Evolutionary conservation across 1,284 basidiomycete species (phyloP).

Genomic region (Testicularia cyperi): DNA sequence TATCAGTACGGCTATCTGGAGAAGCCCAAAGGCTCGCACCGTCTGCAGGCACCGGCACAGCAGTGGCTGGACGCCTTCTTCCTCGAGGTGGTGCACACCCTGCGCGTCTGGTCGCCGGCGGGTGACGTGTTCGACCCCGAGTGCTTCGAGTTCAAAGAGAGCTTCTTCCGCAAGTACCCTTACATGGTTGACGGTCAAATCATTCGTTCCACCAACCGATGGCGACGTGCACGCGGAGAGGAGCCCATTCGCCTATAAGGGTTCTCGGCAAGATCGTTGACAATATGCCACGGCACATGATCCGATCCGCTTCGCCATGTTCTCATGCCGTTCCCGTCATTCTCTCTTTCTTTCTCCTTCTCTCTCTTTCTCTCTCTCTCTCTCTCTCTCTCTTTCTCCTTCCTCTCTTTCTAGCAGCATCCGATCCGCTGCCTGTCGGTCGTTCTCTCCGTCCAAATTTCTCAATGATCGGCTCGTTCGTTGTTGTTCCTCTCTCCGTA

Average conservation of each 20-base stretch:
- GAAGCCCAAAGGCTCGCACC: slow-evolving; percentile 35
- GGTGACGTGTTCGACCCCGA: slow-evolving; percentile 40
- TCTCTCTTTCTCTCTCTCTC: not conserved
- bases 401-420: not conserved
- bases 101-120: slow-evolving; percentile 33
- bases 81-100: slow-evolving; percentile 23
- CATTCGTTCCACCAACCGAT: slow-evolving; percentile 33
- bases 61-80: slow-evolving; percentile 35
- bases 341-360: not conserved
- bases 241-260: slow-evolving; percentile 34
- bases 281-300: too few relatives aligned
- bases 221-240: slow-evolving; percentile 35
- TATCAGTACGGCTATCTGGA: slow-evolving; percentile 35
- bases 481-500: too few relatives aligned
- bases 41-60: slow-evolving; percentile 31
- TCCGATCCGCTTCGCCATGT: too few relatives aligned
- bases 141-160: slow-evolving; percentile 38
- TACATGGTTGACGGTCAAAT: slow-evolving; percentile 38
- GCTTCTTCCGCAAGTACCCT: slow-evolving; percentile 41
- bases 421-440: not conserved
- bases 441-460: too few relatives aligned
- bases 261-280: not conserved
- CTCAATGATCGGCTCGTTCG: too few relatives aligned
- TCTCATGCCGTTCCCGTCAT: not conserved
- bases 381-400: not conserved